phyloP scores from a whole-genome alignment of 2,329 filamentous ascomycete genomes.

The Pestalotiopsis sp. region DNA sequence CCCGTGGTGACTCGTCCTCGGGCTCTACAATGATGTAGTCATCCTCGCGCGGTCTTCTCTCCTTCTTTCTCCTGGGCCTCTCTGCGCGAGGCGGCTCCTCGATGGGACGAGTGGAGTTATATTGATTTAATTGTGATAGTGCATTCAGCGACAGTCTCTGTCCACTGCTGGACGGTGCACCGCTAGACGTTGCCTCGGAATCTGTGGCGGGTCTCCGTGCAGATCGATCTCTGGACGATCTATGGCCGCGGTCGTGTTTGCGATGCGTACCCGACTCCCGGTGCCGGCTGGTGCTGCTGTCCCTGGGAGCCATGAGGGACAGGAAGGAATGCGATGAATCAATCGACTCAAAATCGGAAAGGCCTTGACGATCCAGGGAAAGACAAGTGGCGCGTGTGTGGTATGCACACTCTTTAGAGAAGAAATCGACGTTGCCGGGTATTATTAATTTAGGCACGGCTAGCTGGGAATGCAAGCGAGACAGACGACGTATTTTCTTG shows the following conservation, averaged over 20 bases:
- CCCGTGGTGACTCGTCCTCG: slow-evolving; percentile 33
- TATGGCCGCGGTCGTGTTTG: slow-evolving; percentile 37
- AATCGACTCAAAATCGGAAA: not conserved
- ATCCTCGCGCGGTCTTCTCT: slow-evolving; percentile 29
- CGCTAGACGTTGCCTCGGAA: slow-evolving; percentile 34
- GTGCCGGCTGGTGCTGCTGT: slow-evolving; percentile 26
- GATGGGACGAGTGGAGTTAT: slow-evolving; percentile 49
- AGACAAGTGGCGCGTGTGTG: not conserved
- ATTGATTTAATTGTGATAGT: slow-evolving; percentile 65
- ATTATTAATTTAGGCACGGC: slow-evolving; percentile 6
- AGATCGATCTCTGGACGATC: slow-evolving; percentile 32
- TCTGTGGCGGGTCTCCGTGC: slow-evolving; percentile 32
- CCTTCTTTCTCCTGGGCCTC: slow-evolving; percentile 38
- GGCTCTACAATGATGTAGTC: slow-evolving; percentile 20
- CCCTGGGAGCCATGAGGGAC: slow-evolving; percentile 32
- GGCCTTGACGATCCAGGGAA: not conserved
- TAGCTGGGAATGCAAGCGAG: not conserved
- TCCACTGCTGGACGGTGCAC: slow-evolving; percentile 18
- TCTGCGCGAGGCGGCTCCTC: slow-evolving; percentile 43
- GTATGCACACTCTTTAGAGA: slow-evolving; percentile 23
- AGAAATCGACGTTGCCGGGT: slow-evolving; percentile 20
- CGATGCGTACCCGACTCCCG: slow-evolving; percentile 27
- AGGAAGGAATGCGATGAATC: slow-evolving; percentile 5
- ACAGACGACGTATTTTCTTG: too few relatives aligned
- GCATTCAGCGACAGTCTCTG: slow-evolving; percentile 52